These are phyloP conservation scores for Mycena galopus DNA, from an alignment of 768 basidiomycete species.

Conservation along the genomic window DNA sequence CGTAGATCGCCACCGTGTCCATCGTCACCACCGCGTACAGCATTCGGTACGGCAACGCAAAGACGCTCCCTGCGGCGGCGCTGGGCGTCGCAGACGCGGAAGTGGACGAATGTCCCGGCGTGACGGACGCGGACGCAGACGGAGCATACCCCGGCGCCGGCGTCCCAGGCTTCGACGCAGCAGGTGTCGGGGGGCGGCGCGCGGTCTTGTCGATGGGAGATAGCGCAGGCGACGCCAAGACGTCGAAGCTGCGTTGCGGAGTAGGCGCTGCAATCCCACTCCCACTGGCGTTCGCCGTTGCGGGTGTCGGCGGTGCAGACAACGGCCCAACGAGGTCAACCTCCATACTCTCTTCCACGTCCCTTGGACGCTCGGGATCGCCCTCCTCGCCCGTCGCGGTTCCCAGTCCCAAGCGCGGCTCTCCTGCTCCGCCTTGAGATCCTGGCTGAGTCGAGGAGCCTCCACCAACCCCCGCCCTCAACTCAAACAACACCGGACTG, in stretches of 20 bases:
- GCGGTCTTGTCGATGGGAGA: conserved; percentile 60
- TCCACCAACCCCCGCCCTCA: conserved; percentile 70
- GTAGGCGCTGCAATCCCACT: conserved; percentile 60
- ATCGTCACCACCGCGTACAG: conserved; percentile 96
- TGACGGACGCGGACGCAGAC: neutral
- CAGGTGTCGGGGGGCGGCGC: conserved; percentile 72
- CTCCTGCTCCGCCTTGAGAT: conserved; percentile 29
- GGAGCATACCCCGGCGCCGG: conserved; percentile 48
- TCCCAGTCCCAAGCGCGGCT: conserved; percentile 43
- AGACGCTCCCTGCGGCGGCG: conserved; percentile 71
- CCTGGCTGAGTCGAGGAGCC: conserved; percentile 36
- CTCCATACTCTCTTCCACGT: conserved; percentile 67
- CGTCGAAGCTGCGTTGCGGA: conserved; percentile 53
- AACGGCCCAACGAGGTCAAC: conserved; percentile 70
- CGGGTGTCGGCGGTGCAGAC: conserved; percentile 35
- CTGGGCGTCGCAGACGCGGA: neutral
- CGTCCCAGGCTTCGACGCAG: conserved; percentile 66
- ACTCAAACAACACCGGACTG: conserved; percentile 92
- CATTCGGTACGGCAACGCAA: conserved; percentile 94
- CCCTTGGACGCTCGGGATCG: conserved; percentile 53
- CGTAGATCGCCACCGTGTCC: conserved; percentile 95
- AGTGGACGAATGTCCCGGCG: neutral
- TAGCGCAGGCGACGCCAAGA: conserved; percentile 65
- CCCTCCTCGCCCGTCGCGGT: conserved; percentile 72
- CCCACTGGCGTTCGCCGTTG: conserved; percentile 41